Percentiles rank a stretch among this genome's conserved stretches.
Evolutionary conservation across 805 yeast species (phyloP).

Genomic region (Candida succiphila): DNA sequence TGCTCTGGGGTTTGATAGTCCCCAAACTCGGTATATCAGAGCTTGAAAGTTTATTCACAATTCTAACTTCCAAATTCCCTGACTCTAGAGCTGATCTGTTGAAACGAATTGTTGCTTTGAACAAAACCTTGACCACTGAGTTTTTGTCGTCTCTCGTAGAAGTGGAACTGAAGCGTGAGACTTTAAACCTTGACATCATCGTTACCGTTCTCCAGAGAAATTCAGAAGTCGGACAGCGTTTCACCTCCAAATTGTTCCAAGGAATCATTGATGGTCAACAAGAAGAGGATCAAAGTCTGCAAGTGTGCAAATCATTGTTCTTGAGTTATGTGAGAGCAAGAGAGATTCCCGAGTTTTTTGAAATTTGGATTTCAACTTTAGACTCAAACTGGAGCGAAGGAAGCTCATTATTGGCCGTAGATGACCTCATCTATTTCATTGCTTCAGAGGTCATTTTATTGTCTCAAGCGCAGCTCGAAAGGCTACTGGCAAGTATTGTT

Average conservation of each 20-base stretch:
- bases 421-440: slow-evolving; percentile 25
- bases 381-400: background rate
- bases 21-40: slow-evolving; percentile 23
- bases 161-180: slow-evolving; percentile 13
- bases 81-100: slow-evolving; percentile 32
- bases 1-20: too few relatives aligned
- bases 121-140: slow-evolving; percentile 41
- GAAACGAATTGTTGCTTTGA: slow-evolving; percentile 34
- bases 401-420: slow-evolving; percentile 7
- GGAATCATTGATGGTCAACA: slow-evolving; percentile 1
- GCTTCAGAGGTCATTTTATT: slow-evolving; percentile 31
- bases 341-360: slow-evolving; percentile 41
- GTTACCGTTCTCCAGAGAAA: slow-evolving; percentile 41
- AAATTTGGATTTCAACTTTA: slow-evolving; percentile 27
- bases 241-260: slow-evolving; percentile 24
- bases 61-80: slow-evolving; percentile 29
- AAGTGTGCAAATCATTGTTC: slow-evolving; percentile 8
- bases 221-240: slow-evolving; percentile 45
- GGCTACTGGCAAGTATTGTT: slow-evolving; percentile 14
- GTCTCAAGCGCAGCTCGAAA: slow-evolving; percentile 35
- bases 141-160: slow-evolving; percentile 36
- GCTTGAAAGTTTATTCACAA: slow-evolving; percentile 40
- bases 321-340: slow-evolving; percentile 45
- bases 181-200: slow-evolving; percentile 32
- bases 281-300: slow-evolving; percentile 6